A percentile compares a stretch with the other conserved stretches of the same genome.
These are phyloP conservation scores for Glomus cerebriforme DNA, from an alignment of 192 early-diverging fungal genomes.

Conservation along the genomic window DNA sequence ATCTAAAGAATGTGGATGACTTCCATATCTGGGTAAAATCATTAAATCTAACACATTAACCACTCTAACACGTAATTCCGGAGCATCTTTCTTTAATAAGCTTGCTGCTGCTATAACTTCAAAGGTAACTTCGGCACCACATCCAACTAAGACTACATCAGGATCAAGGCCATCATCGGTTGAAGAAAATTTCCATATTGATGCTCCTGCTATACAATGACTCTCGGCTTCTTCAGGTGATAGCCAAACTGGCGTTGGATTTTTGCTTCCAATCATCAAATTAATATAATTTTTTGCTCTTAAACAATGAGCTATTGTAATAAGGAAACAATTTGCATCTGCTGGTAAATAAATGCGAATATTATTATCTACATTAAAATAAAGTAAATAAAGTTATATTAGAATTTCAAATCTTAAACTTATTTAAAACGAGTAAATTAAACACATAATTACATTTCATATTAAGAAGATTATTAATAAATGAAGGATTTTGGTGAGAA, in stretches of 20 bases:
- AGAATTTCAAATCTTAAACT: neutral
- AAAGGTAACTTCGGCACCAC: conserved; percentile 46
- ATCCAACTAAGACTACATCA: conserved; percentile 49
- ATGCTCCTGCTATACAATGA: conserved; percentile 44
- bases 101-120: conserved; percentile 45
- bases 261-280: conserved; percentile 45
- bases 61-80: conserved; percentile 41
- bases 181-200: conserved; percentile 42
- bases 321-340: conserved; percentile 44
- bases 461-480: conserved; percentile 48
- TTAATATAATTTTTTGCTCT: conserved; percentile 47
- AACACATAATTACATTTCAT: conserved; percentile 37
- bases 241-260: conserved; percentile 45
- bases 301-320: conserved; percentile 44
- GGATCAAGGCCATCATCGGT: conserved; percentile 41
- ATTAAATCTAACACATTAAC: conserved; percentile 50
- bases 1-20: conserved; percentile 47
- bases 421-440: neutral
- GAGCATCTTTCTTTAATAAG: conserved; percentile 42
- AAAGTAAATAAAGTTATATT: no score
- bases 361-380: neutral
- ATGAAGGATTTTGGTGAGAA: conserved; percentile 49
- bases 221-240: conserved; percentile 41
- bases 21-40: conserved; percentile 35
- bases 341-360: conserved; percentile 46